Percentiles rank a stretch among this genome's conserved stretches.
phyloP scores from a whole-genome alignment of 2,329 filamentous ascomycete species.

The Myriangium duriaei region DNA sequence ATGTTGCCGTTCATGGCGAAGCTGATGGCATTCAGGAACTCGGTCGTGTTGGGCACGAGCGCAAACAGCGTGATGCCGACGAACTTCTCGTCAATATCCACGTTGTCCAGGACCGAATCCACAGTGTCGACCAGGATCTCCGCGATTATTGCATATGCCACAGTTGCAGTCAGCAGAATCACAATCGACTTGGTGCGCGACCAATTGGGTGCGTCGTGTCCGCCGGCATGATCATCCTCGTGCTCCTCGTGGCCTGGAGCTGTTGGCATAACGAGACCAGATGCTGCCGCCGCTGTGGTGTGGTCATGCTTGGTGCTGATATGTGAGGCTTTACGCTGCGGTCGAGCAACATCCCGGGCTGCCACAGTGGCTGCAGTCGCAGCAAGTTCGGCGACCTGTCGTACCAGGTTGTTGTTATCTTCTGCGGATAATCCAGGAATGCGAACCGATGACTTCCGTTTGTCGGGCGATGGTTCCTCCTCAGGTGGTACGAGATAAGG shows the following conservation, averaged over 20 bases:
- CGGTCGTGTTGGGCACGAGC: conserved; percentile 92
- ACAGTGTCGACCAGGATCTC: conserved; percentile 96
- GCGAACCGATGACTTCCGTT: conserved; percentile 23
- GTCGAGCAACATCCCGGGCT: conserved; percentile 57
- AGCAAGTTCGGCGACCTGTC: conserved; percentile 85
- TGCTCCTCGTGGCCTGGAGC: conserved; percentile 26
- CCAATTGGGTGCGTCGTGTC: conserved; percentile 99
- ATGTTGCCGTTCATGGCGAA: conserved; percentile 99
- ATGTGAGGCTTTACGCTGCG: conserved; percentile 38
- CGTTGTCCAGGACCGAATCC: conserved; percentile 83
- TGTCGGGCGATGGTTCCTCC: conserved; percentile 35
- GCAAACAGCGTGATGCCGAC: conserved; percentile 93
- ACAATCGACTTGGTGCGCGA: conserved; percentile 80
- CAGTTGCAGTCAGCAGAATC: conserved; percentile 75
- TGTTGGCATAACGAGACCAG: conserved; percentile 18
- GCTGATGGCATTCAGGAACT: conserved; percentile 97
- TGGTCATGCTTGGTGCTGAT: conserved; percentile 25
- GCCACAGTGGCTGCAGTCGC: conserved; percentile 82
- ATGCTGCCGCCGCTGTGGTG: conserved; percentile 5
- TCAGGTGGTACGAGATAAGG: conserved; percentile 66
- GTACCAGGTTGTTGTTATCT: conserved; percentile 68
- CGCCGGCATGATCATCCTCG: conserved; percentile 42
- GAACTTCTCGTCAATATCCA: conserved; percentile 93
- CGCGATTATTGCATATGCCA: conserved; percentile 92
- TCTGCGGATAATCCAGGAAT: conserved; percentile 62